phyloP scores from a whole-genome alignment of 2,329 filamentous ascomycete genomes.

The Xylaria sp. region DNA sequence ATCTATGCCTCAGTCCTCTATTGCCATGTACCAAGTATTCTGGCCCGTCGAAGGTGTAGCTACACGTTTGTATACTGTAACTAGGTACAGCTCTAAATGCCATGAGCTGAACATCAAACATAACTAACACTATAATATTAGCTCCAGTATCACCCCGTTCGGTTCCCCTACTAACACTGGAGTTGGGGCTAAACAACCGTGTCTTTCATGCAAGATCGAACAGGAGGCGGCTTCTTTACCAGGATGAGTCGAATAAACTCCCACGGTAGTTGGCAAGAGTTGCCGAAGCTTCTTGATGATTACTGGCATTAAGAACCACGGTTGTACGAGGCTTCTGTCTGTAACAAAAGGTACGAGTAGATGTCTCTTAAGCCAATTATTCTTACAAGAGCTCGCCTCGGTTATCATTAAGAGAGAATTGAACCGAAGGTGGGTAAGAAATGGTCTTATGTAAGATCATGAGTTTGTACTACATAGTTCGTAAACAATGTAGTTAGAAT shows the following conservation, averaged over 20 bases:
- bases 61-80: no score
- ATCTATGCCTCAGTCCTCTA: no score
- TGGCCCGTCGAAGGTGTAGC: no score
- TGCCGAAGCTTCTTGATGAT: background rate
- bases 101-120: background rate
- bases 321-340: background rate
- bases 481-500: background rate
- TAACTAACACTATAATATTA: background rate
- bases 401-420: background rate
- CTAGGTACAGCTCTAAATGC: no score
- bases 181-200: background rate
- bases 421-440: background rate
- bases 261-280: background rate
- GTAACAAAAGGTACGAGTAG: background rate
- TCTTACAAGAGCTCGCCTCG: background rate
- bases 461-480: slow-evolving; percentile 1
- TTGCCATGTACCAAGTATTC: no score
- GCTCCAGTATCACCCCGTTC: background rate
- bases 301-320: background rate
- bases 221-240: background rate
- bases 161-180: no score
- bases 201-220: background rate
- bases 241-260: background rate
- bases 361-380: background rate
- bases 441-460: background rate